Evolutionary conservation across 768 basidiomycete genomes (phyloP).

Genomic region (Boletus fagicola): DNA sequence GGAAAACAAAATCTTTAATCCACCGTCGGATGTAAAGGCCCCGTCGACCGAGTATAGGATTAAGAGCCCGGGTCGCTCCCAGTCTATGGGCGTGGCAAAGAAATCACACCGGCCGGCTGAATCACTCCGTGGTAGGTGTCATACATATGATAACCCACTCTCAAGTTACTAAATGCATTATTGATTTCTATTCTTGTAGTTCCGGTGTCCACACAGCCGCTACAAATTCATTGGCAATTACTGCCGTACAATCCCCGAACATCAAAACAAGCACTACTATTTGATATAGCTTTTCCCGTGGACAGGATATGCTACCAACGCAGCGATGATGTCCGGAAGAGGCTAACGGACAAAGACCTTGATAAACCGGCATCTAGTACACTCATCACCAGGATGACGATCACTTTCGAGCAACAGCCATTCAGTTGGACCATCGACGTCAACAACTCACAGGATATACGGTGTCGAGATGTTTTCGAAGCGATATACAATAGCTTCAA

Average conservation of each 20-base stretch:
- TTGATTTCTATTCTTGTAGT: not conserved
- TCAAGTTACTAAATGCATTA: not conserved
- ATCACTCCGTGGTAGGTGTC: not conserved
- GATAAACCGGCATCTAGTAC: conserved; percentile 42
- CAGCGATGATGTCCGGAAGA: conserved; percentile 3
- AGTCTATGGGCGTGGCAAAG: not conserved
- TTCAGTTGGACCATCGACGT: conserved; percentile 38
- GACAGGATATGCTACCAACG: conserved; percentile 28
- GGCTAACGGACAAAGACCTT: conserved; percentile 36
- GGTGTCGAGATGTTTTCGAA: conserved; percentile 50
- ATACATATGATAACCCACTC: not conserved
- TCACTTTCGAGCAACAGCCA: conserved; percentile 39
- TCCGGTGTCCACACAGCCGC: not conserved
- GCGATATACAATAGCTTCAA: conserved; percentile 50
- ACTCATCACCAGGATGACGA: conserved; percentile 43
- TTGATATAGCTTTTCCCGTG: conserved; percentile 46
- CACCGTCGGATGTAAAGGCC: not conserved
- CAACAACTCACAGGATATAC: conserved; percentile 39
- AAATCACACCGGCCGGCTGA: not conserved
- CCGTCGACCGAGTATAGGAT: not conserved
- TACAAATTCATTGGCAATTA: conserved; percentile 44
- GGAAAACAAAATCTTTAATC: not conserved
- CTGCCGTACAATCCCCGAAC: conserved; percentile 36
- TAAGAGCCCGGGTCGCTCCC: not conserved
- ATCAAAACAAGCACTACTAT: conserved; percentile 34